These are phyloP conservation scores for Debaryomycetaceae sp. DNA, from an alignment of 1,139 yeast species.

Conservation along the genomic window DNA sequence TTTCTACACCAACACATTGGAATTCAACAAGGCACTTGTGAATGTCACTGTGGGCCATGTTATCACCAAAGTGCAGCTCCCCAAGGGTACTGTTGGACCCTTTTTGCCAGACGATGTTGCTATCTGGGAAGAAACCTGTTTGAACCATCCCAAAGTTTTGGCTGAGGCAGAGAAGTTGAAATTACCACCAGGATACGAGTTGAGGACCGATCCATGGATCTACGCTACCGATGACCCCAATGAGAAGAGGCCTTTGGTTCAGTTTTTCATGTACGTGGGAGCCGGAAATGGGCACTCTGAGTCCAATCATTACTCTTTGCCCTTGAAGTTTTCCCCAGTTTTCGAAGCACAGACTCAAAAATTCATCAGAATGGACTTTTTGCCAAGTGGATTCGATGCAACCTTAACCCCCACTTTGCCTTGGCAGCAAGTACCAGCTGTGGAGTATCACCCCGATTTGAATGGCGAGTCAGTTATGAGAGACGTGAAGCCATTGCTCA, in stretches of 20 bases:
- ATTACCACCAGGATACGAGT: conserved; percentile 52
- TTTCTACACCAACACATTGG: conserved; percentile 57
- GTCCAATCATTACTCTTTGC: conserved; percentile 81
- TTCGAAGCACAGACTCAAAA: conserved; percentile 64
- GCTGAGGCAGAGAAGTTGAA: conserved; percentile 65
- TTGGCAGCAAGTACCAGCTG: conserved; percentile 58
- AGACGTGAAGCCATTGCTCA: conserved; percentile 72
- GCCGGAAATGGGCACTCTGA: conserved; percentile 68
- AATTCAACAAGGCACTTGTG: conserved; percentile 70
- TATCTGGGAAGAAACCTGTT: conserved; percentile 50
- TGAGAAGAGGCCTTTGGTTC: conserved; percentile 61
- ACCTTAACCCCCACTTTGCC: conserved; percentile 56
- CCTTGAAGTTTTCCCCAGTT: conserved; percentile 79
- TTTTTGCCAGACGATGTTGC: conserved; percentile 66
- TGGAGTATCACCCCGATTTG: conserved; percentile 73
- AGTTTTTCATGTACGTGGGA: conserved; percentile 75
- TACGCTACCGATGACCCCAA: conserved; percentile 72
- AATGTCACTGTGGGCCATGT: conserved; percentile 64
- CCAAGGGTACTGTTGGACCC: conserved; percentile 71
- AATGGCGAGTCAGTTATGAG: conserved; percentile 52
- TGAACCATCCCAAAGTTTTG: conserved; percentile 53
- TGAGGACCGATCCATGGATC: conserved; percentile 84
- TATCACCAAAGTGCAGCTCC: conserved; percentile 53
- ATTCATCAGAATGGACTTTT: conserved; percentile 72
- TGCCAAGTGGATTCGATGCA: conserved; percentile 71